These are phyloP conservation scores for Leishmania lainsoni DNA, from an alignment of 208 protist genomes.

Conservation along the genomic window DNA sequence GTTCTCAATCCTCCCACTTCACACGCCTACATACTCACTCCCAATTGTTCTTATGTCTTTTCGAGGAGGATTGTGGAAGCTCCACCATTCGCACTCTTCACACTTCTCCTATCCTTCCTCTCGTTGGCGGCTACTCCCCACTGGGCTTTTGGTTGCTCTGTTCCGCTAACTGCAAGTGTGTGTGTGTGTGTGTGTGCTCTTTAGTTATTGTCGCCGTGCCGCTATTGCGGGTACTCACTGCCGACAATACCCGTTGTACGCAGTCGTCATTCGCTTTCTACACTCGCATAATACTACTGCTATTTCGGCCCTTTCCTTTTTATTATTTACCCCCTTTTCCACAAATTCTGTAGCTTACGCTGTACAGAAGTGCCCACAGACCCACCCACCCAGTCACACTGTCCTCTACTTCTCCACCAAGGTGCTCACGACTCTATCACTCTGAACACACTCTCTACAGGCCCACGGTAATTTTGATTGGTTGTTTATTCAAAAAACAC, in stretches of 20 bases:
- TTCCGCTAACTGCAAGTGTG: background rate
- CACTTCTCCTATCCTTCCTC: background rate
- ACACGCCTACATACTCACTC: background rate
- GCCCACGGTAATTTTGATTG: background rate
- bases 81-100: background rate
- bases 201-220: background rate
- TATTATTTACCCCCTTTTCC: background rate
- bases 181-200: background rate
- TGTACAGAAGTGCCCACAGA: background rate
- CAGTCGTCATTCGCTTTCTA: background rate
- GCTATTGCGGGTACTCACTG: background rate
- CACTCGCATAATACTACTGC: background rate
- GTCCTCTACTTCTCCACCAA: background rate
- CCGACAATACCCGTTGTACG: background rate
- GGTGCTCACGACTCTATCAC: background rate
- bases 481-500: background rate
- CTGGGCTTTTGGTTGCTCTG: background rate
- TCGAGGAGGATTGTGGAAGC: background rate
- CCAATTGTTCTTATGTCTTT: background rate
- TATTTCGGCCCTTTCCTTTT: background rate
- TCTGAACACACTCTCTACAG: background rate
- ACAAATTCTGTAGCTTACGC: background rate
- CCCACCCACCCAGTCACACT: background rate
- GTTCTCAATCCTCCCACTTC: background rate
- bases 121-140: background rate